Conservation (phyloP, 2,329 filamentous ascomycete species). For the Fusarium nisikadoi region DNA sequence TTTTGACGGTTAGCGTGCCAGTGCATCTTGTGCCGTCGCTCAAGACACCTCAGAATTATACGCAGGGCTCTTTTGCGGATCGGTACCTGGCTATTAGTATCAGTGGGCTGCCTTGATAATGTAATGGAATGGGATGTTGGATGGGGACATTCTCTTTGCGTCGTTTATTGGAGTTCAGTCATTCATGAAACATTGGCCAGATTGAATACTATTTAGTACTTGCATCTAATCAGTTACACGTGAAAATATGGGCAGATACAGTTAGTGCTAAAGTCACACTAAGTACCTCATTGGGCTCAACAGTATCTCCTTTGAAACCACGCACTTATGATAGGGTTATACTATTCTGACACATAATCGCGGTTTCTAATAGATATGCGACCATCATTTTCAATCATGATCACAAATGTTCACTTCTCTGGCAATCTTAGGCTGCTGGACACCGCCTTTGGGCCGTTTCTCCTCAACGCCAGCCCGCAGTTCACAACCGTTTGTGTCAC, state of each 20-base stretch:
- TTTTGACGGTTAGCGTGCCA: not conserved
- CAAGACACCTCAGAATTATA: not conserved
- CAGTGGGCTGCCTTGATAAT: not conserved
- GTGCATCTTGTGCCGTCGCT: not conserved
- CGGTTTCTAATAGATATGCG: too few species aligned
- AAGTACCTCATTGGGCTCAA: fast-evolving
- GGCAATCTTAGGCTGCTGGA: not conserved
- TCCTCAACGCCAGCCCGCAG: not conserved
- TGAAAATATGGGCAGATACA: fast-evolving
- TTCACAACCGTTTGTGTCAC: not conserved
- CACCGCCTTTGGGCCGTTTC: not conserved
- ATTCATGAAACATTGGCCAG: not conserved
- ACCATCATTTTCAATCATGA: too few species aligned
- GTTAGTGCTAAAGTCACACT: fast-evolving
- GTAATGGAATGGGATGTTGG: fast-evolving
- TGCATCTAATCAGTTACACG: fast-evolving
- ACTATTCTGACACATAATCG: too few species aligned
- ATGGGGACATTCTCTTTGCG: not conserved
- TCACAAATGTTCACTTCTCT: too few species aligned
- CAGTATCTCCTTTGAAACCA: fast-evolving
- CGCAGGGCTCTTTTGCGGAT: not conserved
- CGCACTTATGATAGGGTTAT: not conserved
- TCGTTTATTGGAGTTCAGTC: not conserved
- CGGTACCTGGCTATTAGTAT: not conserved
- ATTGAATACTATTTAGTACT: fast-evolving